Conservation (phyloP, 2,329 filamentous ascomycete species). For the Microthyrium microscopicum region DNA sequence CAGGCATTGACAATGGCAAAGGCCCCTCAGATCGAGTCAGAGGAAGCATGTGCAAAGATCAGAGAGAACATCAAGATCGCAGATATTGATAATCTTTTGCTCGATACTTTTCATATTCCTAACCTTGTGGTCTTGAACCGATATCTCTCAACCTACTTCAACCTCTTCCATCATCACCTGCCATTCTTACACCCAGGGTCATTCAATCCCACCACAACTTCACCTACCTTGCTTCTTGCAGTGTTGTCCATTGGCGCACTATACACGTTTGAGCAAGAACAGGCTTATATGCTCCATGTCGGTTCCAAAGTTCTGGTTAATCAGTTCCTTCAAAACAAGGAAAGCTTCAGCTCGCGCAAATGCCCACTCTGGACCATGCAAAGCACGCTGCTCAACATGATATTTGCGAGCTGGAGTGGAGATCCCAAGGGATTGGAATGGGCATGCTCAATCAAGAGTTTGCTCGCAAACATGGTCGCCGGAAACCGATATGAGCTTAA, state of each 20-base stretch:
- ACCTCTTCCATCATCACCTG: conserved; percentile 88
- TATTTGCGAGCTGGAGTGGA: conserved; percentile 97
- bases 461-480: conserved; percentile 96
- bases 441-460: conserved; percentile 97
- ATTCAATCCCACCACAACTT: conserved; percentile 64
- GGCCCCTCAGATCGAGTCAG: conserved; percentile 65
- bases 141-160: conserved; percentile 91
- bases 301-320: conserved; percentile 95
- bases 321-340: conserved; percentile 93
- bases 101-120: conserved; percentile 80
- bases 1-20: conserved; percentile 47
- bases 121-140: conserved; percentile 68
- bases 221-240: conserved; percentile 70
- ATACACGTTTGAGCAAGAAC: conserved; percentile 93
- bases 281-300: conserved; percentile 93
- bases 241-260: conserved; percentile 90
- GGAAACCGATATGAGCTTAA: conserved; percentile 95
- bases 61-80: conserved; percentile 70
- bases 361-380: conserved; percentile 98
- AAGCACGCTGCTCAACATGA: conserved; percentile 91
- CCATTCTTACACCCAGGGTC: conserved; percentile 90
- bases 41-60: conserved; percentile 73
- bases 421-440: conserved; percentile 95
- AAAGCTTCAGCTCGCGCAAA: conserved; percentile 95
- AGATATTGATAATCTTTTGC: conserved; percentile 67